Percentiles rank a stretch among this genome's conserved stretches.
These are phyloP conservation scores for Pythium folliculosum DNA, from an alignment of 352 stramenopile species.

Conservation along the genomic window DNA sequence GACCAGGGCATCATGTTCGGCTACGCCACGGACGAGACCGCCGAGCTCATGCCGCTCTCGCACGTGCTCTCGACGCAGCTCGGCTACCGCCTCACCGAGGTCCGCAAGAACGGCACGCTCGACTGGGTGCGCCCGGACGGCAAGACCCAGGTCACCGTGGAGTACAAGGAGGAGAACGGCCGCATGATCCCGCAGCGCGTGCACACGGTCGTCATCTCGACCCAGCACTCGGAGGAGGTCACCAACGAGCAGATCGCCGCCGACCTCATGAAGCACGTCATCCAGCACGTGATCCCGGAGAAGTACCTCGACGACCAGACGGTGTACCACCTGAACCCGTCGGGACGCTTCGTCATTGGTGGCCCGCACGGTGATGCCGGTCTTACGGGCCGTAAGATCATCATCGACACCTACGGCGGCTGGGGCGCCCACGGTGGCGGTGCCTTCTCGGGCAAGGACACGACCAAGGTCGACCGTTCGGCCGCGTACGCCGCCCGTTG, in stretches of 20 bases:
- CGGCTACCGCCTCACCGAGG: slow-evolving; percentile 96
- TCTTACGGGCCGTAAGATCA: slow-evolving; percentile 99
- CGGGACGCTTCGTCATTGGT: slow-evolving; percentile 98
- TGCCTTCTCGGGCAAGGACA: slow-evolving; percentile 99
- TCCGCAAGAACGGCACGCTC: slow-evolving; percentile 98
- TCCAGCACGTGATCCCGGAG: slow-evolving; percentile 97
- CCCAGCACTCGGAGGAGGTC: slow-evolving; percentile 98
- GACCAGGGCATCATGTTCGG: slow-evolving; percentile 95
- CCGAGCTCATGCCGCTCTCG: slow-evolving; percentile 97
- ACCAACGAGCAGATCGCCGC: slow-evolving; percentile 98
- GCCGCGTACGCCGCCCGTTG: slow-evolving; percentile 98
- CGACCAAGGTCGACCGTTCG: slow-evolving; percentile 98
- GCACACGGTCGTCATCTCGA: slow-evolving; percentile 99
- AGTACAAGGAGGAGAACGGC: slow-evolving; percentile 97
- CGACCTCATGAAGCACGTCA: slow-evolving; percentile 99
- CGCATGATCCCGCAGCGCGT: slow-evolving; percentile 95
- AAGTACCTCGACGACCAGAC: slow-evolving; percentile 99
- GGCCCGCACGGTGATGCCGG: slow-evolving; percentile 98
- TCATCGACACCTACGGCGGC: slow-evolving; percentile 99
- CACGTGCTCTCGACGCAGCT: slow-evolving; percentile 97
- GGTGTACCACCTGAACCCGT: slow-evolving; percentile 99
- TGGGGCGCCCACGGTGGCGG: slow-evolving; percentile 98
- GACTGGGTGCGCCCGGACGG: slow-evolving; percentile 99
- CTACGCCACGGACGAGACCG: slow-evolving; percentile 98
- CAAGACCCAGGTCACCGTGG: slow-evolving; percentile 98